A percentile compares a stretch with the other conserved stretches of the same genome.
Conservation (phyloP, 768 basidiomycete genomes). For the Cubamyces sp. region DNA sequence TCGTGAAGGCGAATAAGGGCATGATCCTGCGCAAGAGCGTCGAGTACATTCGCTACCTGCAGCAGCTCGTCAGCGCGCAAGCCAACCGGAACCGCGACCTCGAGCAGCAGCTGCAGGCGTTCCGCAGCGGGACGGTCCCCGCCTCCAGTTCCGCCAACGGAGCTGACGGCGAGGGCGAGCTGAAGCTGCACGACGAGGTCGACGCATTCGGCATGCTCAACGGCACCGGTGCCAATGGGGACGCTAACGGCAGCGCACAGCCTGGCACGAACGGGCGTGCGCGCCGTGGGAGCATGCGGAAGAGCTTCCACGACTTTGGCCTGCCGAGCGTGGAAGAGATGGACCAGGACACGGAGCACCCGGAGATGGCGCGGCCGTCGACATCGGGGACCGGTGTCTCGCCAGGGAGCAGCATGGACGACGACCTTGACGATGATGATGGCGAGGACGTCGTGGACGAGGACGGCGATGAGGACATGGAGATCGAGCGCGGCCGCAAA, state of each 20-base stretch:
- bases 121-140: slow-evolving; percentile 34
- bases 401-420: slow-evolving; percentile 24
- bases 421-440: slow-evolving; percentile 19
- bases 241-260: slow-evolving; percentile 3
- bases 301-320: slow-evolving; percentile 33
- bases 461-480: slow-evolving; percentile 20
- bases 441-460: slow-evolving; percentile 30
- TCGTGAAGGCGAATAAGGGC: slow-evolving; percentile 92
- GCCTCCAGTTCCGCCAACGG: slow-evolving; percentile 3
- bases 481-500: slow-evolving; percentile 32
- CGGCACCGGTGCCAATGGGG: slow-evolving; percentile 1
- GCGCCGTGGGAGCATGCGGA: slow-evolving; percentile 28
- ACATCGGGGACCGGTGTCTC: slow-evolving; percentile 24
- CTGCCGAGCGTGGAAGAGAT: slow-evolving; percentile 38
- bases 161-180: slow-evolving; percentile 29
- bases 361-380: slow-evolving; percentile 23
- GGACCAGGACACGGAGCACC: slow-evolving; percentile 32
- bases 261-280: slow-evolving; percentile 21
- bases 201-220: slow-evolving; percentile 26
- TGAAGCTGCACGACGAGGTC: slow-evolving; percentile 36
- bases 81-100: slow-evolving; percentile 79
- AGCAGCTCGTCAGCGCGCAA: slow-evolving; percentile 83
- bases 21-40: slow-evolving; percentile 82
- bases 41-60: slow-evolving; percentile 68
- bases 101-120: slow-evolving; percentile 66